Base-by-base conservation (phyloP, 768 basidiomycete genomes). In the Termitomyces sp. region DNA sequence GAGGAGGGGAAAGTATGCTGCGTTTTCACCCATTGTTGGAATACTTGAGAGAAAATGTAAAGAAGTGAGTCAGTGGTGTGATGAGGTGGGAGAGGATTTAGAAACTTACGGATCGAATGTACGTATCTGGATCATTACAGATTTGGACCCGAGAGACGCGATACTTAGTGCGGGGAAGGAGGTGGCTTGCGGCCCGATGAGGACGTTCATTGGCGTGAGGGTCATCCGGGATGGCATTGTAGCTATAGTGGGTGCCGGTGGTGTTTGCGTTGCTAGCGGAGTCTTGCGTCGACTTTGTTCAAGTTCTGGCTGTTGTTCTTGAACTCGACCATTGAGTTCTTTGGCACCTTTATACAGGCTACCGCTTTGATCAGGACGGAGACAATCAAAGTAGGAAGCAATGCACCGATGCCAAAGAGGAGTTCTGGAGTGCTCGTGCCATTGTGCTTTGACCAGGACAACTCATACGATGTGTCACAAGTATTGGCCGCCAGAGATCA, bases 101-200 rank as follows among this genome's bases (percentile, higher is more conserved):
- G 19, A 14, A 9, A 38, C 58, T 45, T 33, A 55, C 58, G 19
- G 33, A 10, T 44, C 47, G 19, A 37, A 40, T n/a, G 51, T 59
- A 14, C 53, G 53, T 14, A 59, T 53, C 46, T 59, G 58, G 17
- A 59, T 55, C 54, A 51, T 59, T 1, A 59, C n/a, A 1, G 58
- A 50, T 28, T 14, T 51, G 19, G 53, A 41, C 5, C 58, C 58
- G 7, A 59, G 54, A n/a, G 58, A 46, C 21, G 49, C 53, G 15
- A 59, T 38, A 12, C 46, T 59, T 33, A 54, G 19, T 37, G 31
- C 48, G 10, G 58, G 53, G 37, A 59, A 31, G 11, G 50, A 56
- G 17, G 42, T 31, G 28, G 57, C 57, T 15, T 42, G 44, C 4
- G 38, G 14, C 17, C 49, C 58, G 8, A 43, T 38, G 41, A 54